Percentiles rank a stretch among this genome's conserved stretches.
These are phyloP conservation scores for Fusarium continuum DNA, from an alignment of 2,329 filamentous ascomycete species.

Conservation along the genomic window DNA sequence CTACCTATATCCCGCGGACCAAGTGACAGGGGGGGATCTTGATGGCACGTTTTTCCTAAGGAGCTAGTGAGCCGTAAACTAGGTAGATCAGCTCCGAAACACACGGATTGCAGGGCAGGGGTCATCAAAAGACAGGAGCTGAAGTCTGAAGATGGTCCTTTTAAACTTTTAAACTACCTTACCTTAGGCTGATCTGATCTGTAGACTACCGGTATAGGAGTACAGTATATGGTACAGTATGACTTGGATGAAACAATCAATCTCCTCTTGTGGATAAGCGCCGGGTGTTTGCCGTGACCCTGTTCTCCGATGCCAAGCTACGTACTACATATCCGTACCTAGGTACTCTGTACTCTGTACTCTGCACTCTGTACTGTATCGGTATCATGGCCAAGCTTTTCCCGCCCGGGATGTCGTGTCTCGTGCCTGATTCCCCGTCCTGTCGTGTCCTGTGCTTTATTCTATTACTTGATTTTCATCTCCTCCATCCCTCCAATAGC, in stretches of 20 bases:
- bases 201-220: too few relatives aligned
- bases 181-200: too few relatives aligned
- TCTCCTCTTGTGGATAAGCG: not conserved
- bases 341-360: too few relatives aligned
- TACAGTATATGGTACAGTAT: too few relatives aligned
- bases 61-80: not conserved
- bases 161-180: too few relatives aligned
- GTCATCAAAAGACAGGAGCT: too few relatives aligned
- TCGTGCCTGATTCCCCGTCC: conserved; percentile 17
- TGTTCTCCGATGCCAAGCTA: conserved; percentile 13
- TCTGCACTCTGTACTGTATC: too few relatives aligned
- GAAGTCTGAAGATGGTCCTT: not conserved
- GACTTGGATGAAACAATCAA: not conserved
- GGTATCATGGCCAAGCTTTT: not conserved
- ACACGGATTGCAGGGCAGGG: not conserved
- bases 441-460: not conserved
- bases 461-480: not conserved
- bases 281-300: not conserved
- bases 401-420: not conserved
- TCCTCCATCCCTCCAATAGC: not conserved
- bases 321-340: too few relatives aligned
- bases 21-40: not conserved
- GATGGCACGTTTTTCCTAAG: not conserved
- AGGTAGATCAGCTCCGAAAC: not conserved
- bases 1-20: not conserved